phyloP scores from a whole-genome alignment of 257 asterid genomes.

The Solanum gandarillasii region DNA sequence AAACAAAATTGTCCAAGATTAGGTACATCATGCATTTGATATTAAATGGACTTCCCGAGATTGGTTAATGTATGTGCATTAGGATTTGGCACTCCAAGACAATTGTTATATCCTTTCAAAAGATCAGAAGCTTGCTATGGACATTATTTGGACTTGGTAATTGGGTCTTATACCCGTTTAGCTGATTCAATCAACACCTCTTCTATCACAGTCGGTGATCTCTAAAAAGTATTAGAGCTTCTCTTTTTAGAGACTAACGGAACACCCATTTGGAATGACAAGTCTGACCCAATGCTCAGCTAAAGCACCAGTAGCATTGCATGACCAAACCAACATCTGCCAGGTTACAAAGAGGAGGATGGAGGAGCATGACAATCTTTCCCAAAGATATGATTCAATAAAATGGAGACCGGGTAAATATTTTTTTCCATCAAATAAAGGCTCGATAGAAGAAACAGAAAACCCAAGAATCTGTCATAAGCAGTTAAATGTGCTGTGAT shows the following conservation, averaged over 20 bases:
- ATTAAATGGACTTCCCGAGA: neutral
- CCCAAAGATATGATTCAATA: neutral
- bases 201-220: neutral
- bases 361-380: neutral
- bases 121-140: neutral
- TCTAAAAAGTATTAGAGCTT: neutral
- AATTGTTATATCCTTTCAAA: neutral
- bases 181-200: neutral
- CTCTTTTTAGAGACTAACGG: neutral
- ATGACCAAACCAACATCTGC: neutral
- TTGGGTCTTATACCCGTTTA: neutral
- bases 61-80: neutral
- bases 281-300: neutral
- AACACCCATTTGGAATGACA: neutral
- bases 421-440: neutral
- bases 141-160: neutral
- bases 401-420: neutral
- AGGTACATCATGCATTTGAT: neutral
- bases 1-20: neutral
- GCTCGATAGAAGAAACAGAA: neutral
- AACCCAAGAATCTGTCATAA: neutral
- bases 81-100: neutral
- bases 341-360: neutral
- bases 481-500: neutral
- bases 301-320: neutral